Conservation (phyloP, 495 filamentous ascomycete genomes). For the Aspergillus indologenus region DNA sequence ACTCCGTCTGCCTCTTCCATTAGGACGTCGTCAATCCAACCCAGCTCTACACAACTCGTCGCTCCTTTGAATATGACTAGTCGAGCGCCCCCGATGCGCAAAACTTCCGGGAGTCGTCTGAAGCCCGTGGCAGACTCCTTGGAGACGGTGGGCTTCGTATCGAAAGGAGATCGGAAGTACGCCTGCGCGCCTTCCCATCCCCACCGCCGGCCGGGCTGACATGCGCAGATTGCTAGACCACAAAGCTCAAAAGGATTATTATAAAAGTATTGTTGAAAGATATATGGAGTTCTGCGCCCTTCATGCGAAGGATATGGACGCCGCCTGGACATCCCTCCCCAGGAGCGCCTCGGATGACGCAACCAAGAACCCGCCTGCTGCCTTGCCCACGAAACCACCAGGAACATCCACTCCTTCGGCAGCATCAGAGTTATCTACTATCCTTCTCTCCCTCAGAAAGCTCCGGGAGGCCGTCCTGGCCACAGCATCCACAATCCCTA, state of each 20-base stretch:
- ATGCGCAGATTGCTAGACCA: constrained; percentile 65
- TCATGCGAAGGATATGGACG: constrained; percentile 65
- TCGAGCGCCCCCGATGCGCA: constrained; percentile 18
- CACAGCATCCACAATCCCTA: constrained; percentile 62
- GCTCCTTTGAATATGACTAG: constrained; percentile 13
- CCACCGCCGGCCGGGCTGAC: constrained; percentile 12
- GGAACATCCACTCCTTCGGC: constrained; percentile 31
- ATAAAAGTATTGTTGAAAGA: constrained; percentile 75
- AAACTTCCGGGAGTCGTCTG: constrained; percentile 56
- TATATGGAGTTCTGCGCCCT: constrained; percentile 85
- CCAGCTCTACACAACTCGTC: constrained; percentile 9
- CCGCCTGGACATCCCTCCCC: constrained; percentile 66
- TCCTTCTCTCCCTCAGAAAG: constrained; percentile 79
- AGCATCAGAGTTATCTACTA: constrained; percentile 53
- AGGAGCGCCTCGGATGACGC: constrained; percentile 41
- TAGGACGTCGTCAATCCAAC: constrained; percentile 9
- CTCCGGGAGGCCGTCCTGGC: constrained; percentile 75
- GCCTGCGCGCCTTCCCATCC: constrained; percentile 12
- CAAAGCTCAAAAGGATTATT: constrained; percentile 78
- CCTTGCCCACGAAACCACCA: constrained; percentile 23
- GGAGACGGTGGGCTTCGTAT: constrained; percentile 75
- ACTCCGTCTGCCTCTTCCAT: constrained; percentile 6
- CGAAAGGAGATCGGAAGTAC: constrained; percentile 79
- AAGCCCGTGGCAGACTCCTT: constrained; percentile 73
- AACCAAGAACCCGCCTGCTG: constrained; percentile 39